Percentiles rank a stretch among this genome's conserved stretches.
These are phyloP conservation scores for Penicillium verrucosum DNA, from an alignment of 2,329 filamentous ascomycete genomes.

Conservation along the genomic window DNA sequence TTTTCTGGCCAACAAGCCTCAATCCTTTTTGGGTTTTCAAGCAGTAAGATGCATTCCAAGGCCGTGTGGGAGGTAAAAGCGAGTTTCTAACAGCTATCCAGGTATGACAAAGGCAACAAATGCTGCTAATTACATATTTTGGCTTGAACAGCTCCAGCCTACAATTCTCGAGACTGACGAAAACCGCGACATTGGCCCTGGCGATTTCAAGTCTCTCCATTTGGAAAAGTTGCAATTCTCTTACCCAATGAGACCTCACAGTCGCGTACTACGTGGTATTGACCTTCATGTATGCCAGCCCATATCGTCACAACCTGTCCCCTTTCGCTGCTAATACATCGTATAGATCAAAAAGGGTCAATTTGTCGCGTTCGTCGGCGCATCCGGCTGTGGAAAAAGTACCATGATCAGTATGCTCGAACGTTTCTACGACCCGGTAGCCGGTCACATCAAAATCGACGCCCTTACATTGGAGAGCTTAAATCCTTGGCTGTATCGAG, in stretches of 20 bases:
- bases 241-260: slow-evolving; percentile 27
- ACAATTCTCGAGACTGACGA: slow-evolving; percentile 45
- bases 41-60: slow-evolving; percentile 34
- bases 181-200: slow-evolving; percentile 32
- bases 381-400: slow-evolving; percentile 61
- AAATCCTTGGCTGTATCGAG: slow-evolving; percentile 61
- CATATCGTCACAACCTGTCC: not conserved
- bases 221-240: slow-evolving; percentile 47
- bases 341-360: slow-evolving; percentile 46
- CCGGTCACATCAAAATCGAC: slow-evolving; percentile 64
- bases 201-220: slow-evolving; percentile 34
- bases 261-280: slow-evolving; percentile 29
- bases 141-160: slow-evolving; percentile 42
- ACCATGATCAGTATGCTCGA: slow-evolving; percentile 62
- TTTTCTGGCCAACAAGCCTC: slow-evolving; percentile 34
- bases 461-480: slow-evolving; percentile 57
- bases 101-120: slow-evolving; percentile 48
- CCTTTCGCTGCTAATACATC: not conserved
- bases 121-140: slow-evolving; percentile 50
- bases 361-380: slow-evolving; percentile 55
- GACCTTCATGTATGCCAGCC: slow-evolving; percentile 16
- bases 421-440: slow-evolving; percentile 66
- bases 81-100: not conserved
- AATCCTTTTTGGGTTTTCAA: slow-evolving; percentile 32
- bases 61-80: not conserved